Percentiles rank a stretch among this genome's conserved stretches.
phyloP scores from a whole-genome alignment of 1,139 yeast species.

The Geotrichum australiense region DNA sequence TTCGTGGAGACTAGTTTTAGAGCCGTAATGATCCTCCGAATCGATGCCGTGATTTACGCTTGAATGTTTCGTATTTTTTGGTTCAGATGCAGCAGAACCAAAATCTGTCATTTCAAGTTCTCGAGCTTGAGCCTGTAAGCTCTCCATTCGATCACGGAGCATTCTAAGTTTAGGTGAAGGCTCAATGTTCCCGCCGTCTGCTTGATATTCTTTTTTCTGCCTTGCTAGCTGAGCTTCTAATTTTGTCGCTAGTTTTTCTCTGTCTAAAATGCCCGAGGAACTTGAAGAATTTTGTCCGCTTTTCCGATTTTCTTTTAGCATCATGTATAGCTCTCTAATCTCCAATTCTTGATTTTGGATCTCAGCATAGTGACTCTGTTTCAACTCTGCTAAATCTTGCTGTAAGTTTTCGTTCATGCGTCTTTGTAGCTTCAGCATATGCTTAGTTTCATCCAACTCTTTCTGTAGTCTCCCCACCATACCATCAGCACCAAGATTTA shows the following conservation, averaged over 20 bases:
- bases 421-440: constrained; percentile 59
- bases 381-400: constrained; percentile 60
- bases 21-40: constrained; percentile 17
- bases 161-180: constrained; percentile 72
- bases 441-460: constrained; percentile 69
- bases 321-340: constrained; percentile 73
- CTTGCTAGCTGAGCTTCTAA: constrained; percentile 55
- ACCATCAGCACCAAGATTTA: constrained; percentile 80
- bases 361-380: constrained; percentile 61
- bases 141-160: constrained; percentile 79
- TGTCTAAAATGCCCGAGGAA: constrained; percentile 29
- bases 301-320: constrained; percentile 42
- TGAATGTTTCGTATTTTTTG: constrained; percentile 30
- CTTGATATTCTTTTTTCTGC: constrained; percentile 55
- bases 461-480: constrained; percentile 61
- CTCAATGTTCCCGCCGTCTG: constrained; percentile 53
- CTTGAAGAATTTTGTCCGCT: constrained; percentile 34
- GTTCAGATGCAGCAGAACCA: constrained; percentile 25
- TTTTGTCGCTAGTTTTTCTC: constrained; percentile 38
- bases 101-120: constrained; percentile 84
- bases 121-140: constrained; percentile 75
- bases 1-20: constrained; percentile 24
- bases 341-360: constrained; percentile 85
- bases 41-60: constrained; percentile 15
- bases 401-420: constrained; percentile 58